Percentiles rank a stretch among this genome's conserved stretches.
phyloP scores from a whole-genome alignment of 2,329 filamentous ascomycete species.

The Alternaria arborescens region DNA sequence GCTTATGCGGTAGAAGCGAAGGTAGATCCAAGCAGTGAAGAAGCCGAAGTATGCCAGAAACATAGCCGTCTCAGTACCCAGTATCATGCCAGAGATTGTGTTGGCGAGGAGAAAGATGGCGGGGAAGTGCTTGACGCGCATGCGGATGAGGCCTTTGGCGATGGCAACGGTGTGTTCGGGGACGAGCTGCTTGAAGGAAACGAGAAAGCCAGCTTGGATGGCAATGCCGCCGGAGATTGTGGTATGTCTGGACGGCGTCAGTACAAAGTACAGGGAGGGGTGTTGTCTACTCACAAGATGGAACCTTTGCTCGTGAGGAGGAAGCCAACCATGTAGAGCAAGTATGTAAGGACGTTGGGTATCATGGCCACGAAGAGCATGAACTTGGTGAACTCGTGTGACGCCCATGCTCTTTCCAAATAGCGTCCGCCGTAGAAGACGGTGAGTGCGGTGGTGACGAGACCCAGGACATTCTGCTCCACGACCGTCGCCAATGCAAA shows the following conservation, averaged over 20 bases:
- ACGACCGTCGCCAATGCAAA: slow-evolving; percentile 86
- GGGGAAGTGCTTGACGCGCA: slow-evolving; percentile 84
- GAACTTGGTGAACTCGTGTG: slow-evolving; percentile 90
- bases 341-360: slow-evolving; percentile 80
- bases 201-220: slow-evolving; percentile 90
- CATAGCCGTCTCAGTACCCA: slow-evolving; percentile 78
- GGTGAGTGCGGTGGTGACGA: slow-evolving; percentile 77
- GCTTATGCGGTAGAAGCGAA: slow-evolving; percentile 89
- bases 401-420: slow-evolving; percentile 94
- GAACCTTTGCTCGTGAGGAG: slow-evolving; percentile 71
- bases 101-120: slow-evolving; percentile 79
- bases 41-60: slow-evolving; percentile 84
- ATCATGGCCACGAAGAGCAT: slow-evolving; percentile 78
- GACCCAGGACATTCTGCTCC: slow-evolving; percentile 90
- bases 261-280: slow-evolving; percentile 8
- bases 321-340: slow-evolving; percentile 77
- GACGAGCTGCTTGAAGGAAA: slow-evolving; percentile 96
- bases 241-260: slow-evolving; percentile 65
- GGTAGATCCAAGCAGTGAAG: slow-evolving; percentile 89
- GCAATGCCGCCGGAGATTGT: slow-evolving; percentile 89
- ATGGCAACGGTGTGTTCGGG: slow-evolving; percentile 96
- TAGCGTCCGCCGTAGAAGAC: slow-evolving; percentile 94
- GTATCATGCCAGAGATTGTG: slow-evolving; percentile 68
- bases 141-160: slow-evolving; percentile 85
- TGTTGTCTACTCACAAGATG: slow-evolving; percentile 68